Base-by-base conservation (phyloP, 345 rosid genomes). In the Iberis pinnata region DNA sequence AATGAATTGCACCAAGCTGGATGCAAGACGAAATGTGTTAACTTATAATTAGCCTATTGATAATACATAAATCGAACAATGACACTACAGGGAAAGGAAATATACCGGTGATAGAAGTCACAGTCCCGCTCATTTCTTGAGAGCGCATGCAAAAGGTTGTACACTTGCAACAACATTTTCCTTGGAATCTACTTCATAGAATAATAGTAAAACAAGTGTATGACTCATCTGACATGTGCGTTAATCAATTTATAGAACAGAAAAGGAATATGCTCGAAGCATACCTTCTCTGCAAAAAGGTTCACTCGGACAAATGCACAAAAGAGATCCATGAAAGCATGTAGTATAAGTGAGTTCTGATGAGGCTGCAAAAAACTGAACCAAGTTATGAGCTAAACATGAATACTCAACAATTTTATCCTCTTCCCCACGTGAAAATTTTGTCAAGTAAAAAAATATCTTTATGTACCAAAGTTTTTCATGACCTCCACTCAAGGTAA, bases 271-370 rank as follows among this genome's bases (percentile, higher is more conserved):
- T 39, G 62, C 57, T 47, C 36, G 15, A 50, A 41, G 76, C 80
- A 79, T 80, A 72, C 98, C 98, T 88, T 92, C 83, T 92, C 95
- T 8, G 90, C 83, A 31, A 92, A 86, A 63, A 92, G 85, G 72
- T 81, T 92, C 54, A 86, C 98, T 31, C 90, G 94, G 51, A 85
- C 86, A 53, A 92, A 92, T 52, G 90, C 83, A 69, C 98, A 92
- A 68, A 88, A 92, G 60, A 92, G 89, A 78, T 88, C 98, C 98
- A 92, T 92, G 72, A 92, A 92, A 1, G 95, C 94, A 49, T 92
- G 94, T 37, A 92, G 79, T 60, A 92, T 88, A 54, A 92, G 95
- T 10, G 97, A 92, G 75, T 92, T 92, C 76, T 92, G 98, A 77
- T 88, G 95, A 45, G 97, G 97, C 98, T 92, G 98, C 88, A 83